phyloP scores from a whole-genome alignment of 768 basidiomycete genomes.

The Cystofilobasidium bisporidii region DNA sequence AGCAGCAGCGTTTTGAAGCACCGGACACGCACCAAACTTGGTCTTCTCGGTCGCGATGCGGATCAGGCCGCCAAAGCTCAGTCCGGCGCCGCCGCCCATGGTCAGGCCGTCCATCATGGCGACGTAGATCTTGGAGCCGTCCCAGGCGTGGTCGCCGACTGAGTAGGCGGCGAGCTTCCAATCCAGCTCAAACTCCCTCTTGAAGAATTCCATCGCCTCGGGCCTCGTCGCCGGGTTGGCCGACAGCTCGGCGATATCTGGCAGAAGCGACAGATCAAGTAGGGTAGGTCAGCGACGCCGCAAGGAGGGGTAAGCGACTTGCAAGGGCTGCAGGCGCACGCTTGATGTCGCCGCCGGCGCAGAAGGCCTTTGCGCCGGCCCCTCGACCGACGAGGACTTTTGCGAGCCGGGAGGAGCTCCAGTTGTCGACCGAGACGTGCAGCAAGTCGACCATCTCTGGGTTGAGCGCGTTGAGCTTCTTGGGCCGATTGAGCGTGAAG shows the following conservation, averaged over 20 bases:
- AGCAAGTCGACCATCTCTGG: slow-evolving; percentile 64
- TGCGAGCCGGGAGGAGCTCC: slow-evolving; percentile 50
- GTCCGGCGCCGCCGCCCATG: slow-evolving; percentile 92
- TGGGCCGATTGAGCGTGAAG: slow-evolving; percentile 69
- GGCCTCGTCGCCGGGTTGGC: slow-evolving; percentile 29
- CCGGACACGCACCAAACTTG: slow-evolving; percentile 47
- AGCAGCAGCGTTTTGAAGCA: too few species aligned
- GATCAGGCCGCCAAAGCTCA: slow-evolving; percentile 72
- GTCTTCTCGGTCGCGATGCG: slow-evolving; percentile 91
- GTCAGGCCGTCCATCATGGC: slow-evolving; percentile 82
- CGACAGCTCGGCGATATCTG: slow-evolving; percentile 31
- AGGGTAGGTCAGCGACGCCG: too few species aligned
- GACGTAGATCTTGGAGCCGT: slow-evolving; percentile 66
- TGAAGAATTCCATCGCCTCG: slow-evolving; percentile 76
- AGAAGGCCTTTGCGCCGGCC: slow-evolving; percentile 63
- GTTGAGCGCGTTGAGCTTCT: slow-evolving; percentile 73
- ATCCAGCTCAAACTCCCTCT: slow-evolving; percentile 53
- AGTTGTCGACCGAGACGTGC: slow-evolving; percentile 52
- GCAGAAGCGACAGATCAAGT: background rate
- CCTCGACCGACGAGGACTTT: slow-evolving; percentile 56
- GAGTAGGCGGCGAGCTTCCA: slow-evolving; percentile 28
- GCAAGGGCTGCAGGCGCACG: slow-evolving; percentile 47
- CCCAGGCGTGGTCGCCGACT: slow-evolving; percentile 18
- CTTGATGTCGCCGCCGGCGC: slow-evolving; percentile 88
- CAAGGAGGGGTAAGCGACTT: background rate